phyloP scores from a whole-genome alignment of 2,329 filamentous ascomycete species.

The Aureobasidium sp. region DNA sequence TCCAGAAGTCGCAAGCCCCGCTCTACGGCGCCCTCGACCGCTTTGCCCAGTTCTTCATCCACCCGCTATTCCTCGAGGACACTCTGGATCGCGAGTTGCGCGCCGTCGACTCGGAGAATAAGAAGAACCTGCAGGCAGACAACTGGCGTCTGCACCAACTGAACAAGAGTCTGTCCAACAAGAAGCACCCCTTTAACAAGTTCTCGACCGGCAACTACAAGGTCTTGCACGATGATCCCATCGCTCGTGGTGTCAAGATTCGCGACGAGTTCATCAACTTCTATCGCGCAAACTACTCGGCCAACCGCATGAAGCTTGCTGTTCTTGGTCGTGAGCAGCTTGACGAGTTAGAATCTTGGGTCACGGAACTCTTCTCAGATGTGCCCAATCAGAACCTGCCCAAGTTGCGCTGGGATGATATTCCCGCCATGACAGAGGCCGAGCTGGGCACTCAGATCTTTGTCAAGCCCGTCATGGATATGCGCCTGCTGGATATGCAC shows the following conservation, averaged over 20 bases:
- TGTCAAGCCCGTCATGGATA: constrained; percentile 87
- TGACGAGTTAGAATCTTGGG: constrained; percentile 78
- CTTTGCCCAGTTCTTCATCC: constrained; percentile 90
- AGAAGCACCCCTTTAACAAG: constrained; percentile 79
- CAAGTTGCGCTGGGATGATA: constrained; percentile 58
- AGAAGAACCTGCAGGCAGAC: constrained; percentile 93
- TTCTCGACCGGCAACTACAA: constrained; percentile 88
- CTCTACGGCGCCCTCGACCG: constrained; percentile 79
- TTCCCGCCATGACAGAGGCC: constrained; percentile 52
- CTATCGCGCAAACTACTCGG: constrained; percentile 81
- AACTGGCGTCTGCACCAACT: constrained; percentile 82
- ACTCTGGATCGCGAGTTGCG: constrained; percentile 80
- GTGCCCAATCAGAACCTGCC: constrained; percentile 76
- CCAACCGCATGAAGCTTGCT: constrained; percentile 88
- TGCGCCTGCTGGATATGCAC: constrained; percentile 66
- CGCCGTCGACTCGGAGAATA: constrained; percentile 92
- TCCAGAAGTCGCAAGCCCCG: constrained; percentile 44
- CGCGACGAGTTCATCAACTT: constrained; percentile 90
- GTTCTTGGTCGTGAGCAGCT: constrained; percentile 75
- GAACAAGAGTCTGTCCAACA: constrained; percentile 80
- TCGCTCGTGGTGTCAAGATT: constrained; percentile 73
- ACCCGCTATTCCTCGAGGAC: constrained; percentile 75
- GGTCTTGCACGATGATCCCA: constrained; percentile 74
- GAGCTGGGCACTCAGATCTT: constrained; percentile 67
- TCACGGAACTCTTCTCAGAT: constrained; percentile 70